phyloP scores from a whole-genome alignment of 2,329 filamentous ascomycete genomes.

The Pseudopyricularia javanii region DNA sequence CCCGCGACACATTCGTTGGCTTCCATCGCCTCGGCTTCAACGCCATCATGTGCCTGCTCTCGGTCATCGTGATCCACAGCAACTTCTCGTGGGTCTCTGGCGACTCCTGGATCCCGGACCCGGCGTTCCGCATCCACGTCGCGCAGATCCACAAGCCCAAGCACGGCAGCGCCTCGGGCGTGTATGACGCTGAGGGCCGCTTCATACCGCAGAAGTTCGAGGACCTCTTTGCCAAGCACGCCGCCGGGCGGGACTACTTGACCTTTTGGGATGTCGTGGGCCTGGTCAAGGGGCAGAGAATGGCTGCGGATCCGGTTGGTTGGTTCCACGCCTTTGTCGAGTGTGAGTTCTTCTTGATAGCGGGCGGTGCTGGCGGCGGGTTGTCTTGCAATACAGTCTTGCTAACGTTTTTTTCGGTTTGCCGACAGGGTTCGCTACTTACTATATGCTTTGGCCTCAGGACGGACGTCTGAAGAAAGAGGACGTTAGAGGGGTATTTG shows the following conservation, averaged over 20 bases:
- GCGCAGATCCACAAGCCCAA: conserved; percentile 26
- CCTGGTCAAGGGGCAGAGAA: neutral
- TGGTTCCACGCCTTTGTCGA: neutral
- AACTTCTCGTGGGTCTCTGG: neutral
- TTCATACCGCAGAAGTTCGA: conserved; percentile 37
- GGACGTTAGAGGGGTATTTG: neutral
- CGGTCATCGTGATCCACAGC: neutral
- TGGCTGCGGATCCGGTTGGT: neutral
- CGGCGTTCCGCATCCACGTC: conserved; percentile 16
- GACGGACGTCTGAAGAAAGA: neutral
- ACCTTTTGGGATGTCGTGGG: neutral
- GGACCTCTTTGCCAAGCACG: conserved; percentile 34
- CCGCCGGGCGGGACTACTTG: neutral
- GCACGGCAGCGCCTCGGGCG: conserved; percentile 31
- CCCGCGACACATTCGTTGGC: neutral
- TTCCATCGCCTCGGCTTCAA: neutral
- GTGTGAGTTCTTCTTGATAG: neutral
- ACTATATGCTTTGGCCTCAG: neutral
- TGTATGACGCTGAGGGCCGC: conserved; percentile 33
- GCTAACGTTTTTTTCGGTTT: neutral
- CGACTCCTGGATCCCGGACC: neutral
- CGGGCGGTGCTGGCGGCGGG: neutral
- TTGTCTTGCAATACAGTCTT: neutral
- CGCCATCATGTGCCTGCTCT: neutral
- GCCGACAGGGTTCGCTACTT: neutral